phyloP scores from a whole-genome alignment of 495 filamentous ascomycete genomes.

The Aspergillus heteromorphus region DNA sequence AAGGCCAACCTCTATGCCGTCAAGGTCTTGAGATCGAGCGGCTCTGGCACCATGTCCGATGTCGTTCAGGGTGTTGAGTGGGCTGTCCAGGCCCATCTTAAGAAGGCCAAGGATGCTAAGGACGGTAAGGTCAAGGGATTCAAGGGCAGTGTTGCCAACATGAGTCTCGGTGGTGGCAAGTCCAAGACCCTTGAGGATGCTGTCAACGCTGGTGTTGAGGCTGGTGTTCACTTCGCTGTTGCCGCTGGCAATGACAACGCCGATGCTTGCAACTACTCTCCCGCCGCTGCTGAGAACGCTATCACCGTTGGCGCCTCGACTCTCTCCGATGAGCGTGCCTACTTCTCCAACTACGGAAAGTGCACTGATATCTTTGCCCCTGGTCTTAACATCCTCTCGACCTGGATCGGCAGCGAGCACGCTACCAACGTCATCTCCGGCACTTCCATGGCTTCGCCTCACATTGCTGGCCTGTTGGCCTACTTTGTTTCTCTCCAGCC shows the following conservation, averaged over 20 bases:
- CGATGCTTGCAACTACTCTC: constrained; percentile 99
- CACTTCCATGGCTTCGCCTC: constrained; percentile 98
- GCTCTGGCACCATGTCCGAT: constrained; percentile 97
- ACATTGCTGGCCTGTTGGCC: constrained; percentile 91
- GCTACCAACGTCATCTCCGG: constrained; percentile 98
- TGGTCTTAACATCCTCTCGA: constrained; percentile 92
- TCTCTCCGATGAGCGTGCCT: constrained; percentile 90
- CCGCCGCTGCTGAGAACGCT: constrained; percentile 84
- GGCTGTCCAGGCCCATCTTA: constrained; percentile 73
- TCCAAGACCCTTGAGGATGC: constrained; percentile 81
- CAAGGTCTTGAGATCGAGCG: constrained; percentile 96
- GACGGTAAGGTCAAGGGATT: constrained; percentile 80
- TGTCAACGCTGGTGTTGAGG: constrained; percentile 87
- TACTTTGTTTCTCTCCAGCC: constrained; percentile 98
- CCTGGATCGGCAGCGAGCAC: constrained; percentile 94
- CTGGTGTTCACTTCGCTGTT: constrained; percentile 93
- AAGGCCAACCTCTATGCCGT: constrained; percentile 95
- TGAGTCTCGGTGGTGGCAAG: constrained; percentile 97
- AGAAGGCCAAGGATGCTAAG: constrained; percentile 71
- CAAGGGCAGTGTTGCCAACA: constrained; percentile 99
- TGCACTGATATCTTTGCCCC: constrained; percentile 99
- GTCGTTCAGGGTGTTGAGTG: constrained; percentile 98
- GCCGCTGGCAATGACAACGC: constrained; percentile 98
- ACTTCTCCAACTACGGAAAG: constrained; percentile 99
- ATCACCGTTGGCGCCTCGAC: constrained; percentile 96